These are phyloP conservation scores for Sporobolomyces phaffii DNA, from an alignment of 768 basidiomycete species.

Conservation along the genomic window DNA sequence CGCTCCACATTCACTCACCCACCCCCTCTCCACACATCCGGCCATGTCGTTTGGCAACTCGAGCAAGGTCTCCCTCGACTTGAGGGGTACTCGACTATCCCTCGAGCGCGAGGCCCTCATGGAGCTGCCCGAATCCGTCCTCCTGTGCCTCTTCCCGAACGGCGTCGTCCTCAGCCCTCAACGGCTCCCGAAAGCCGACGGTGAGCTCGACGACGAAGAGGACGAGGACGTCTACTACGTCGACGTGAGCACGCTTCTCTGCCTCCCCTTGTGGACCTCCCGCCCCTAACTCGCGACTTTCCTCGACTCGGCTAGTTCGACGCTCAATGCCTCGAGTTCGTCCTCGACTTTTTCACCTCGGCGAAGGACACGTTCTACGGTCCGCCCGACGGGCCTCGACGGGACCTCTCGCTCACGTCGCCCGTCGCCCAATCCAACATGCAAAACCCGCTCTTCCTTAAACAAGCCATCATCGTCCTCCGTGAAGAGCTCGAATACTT, in stretches of 20 bases:
- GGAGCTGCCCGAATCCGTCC: slow-evolving; percentile 94
- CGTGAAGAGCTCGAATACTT: slow-evolving; percentile 98
- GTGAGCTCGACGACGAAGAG: slow-evolving; percentile 63
- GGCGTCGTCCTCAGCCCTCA: slow-evolving; percentile 88
- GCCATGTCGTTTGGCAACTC: slow-evolving; percentile 25
- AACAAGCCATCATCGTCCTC: slow-evolving; percentile 97
- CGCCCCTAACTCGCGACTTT: not conserved
- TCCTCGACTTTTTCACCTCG: slow-evolving; percentile 81
- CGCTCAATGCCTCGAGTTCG: slow-evolving; percentile 90
- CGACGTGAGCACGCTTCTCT: slow-evolving; percentile 62
- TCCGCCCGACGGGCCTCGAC: slow-evolving; percentile 43
- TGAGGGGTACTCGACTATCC: slow-evolving; percentile 82
- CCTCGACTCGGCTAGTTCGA: slow-evolving; percentile 90
- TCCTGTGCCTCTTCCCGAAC: slow-evolving; percentile 93
- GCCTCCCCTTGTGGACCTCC: not conserved
- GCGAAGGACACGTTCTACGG: slow-evolving; percentile 92
- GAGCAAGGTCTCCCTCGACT: slow-evolving; percentile 65
- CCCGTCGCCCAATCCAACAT: slow-evolving; percentile 45
- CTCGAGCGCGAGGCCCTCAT: slow-evolving; percentile 97
- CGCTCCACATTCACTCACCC: not conserved
- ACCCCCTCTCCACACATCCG: not conserved
- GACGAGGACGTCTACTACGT: slow-evolving; percentile 91
- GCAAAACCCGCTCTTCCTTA: slow-evolving; percentile 85
- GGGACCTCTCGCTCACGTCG: slow-evolving; percentile 31
- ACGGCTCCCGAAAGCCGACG: slow-evolving; percentile 51